Evolutionary conservation across 2,329 filamentous ascomycete genomes (phyloP).

Genomic region (Cyclaneusma minus): DNA sequence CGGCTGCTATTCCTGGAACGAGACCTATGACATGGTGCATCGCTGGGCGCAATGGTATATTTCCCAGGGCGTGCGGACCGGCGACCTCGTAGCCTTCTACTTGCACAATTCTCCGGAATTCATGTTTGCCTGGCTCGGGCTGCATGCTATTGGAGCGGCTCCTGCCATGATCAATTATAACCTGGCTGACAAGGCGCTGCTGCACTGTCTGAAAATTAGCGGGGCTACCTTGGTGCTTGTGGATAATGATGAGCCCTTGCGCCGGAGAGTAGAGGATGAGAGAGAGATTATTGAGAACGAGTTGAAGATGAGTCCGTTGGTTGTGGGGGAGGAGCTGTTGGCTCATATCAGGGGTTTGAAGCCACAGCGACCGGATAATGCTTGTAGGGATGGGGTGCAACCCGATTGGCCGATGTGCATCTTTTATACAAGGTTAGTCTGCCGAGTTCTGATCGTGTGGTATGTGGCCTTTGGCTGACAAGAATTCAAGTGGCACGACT

Average conservation of each 20-base stretch:
- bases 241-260: slow-evolving; percentile 37
- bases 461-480: slow-evolving; percentile 1
- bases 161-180: slow-evolving; percentile 62
- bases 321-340: slow-evolving; percentile 32
- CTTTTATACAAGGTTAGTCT: slow-evolving; percentile 51
- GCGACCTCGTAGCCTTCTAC: slow-evolving; percentile 49
- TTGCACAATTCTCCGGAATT: slow-evolving; percentile 55
- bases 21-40: slow-evolving; percentile 37
- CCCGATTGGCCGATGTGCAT: slow-evolving; percentile 41
- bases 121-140: slow-evolving; percentile 46
- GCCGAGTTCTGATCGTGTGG: background rate
- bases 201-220: slow-evolving; percentile 49
- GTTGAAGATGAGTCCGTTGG: slow-evolving; percentile 36
- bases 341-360: slow-evolving; percentile 30
- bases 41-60: slow-evolving; percentile 49
- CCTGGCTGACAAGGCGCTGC: slow-evolving; percentile 42
- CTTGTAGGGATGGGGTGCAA: slow-evolving; percentile 34
- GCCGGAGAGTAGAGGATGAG: slow-evolving; percentile 41
- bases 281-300: slow-evolving; percentile 29
- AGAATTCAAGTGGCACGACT: slow-evolving; percentile 45
- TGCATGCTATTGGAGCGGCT: slow-evolving; percentile 49
- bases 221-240: slow-evolving; percentile 40
- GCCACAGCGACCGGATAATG: slow-evolving; percentile 35
- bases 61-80: slow-evolving; percentile 37
- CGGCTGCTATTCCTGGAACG: slow-evolving; percentile 40